phyloP scores from a whole-genome alignment of 2,329 filamentous ascomycete genomes.

The Colletotrichum sp. region DNA sequence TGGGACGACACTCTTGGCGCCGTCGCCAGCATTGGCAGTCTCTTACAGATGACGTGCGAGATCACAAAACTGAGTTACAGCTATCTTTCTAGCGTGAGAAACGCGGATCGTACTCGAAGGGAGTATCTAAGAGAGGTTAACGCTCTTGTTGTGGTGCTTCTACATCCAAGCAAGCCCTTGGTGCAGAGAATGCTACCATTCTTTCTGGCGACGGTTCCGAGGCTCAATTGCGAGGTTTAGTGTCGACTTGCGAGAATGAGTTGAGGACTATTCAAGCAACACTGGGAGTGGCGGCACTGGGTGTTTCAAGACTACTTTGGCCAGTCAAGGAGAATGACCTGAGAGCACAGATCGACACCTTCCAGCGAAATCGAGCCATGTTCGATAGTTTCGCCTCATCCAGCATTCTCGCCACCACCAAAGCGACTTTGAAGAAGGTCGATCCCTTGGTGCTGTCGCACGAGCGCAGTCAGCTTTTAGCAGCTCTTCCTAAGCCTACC shows the following conservation, averaged over 20 bases:
- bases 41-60: neutral
- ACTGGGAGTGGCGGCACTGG: neutral
- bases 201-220: neutral
- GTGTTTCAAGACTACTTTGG: neutral
- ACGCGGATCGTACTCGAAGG: neutral
- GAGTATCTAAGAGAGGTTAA: neutral
- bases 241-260: neutral
- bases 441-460: neutral
- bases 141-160: neutral
- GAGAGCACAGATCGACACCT: neutral
- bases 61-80: neutral
- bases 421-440: neutral
- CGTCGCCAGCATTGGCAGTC: neutral
- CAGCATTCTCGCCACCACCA: neutral
- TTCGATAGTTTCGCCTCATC: neutral
- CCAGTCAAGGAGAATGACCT: neutral
- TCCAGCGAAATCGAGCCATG: neutral
- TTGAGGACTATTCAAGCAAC: accelerated
- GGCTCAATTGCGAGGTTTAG: neutral
- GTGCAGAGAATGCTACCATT: neutral
- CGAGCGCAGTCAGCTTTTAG: neutral
- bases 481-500: neutral
- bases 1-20: neutral
- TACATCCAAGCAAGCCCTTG: neutral
- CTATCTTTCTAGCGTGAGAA: neutral